Conservation (phyloP, 2,329 filamentous ascomycete species). For the Aureobasidium sp. region DNA sequence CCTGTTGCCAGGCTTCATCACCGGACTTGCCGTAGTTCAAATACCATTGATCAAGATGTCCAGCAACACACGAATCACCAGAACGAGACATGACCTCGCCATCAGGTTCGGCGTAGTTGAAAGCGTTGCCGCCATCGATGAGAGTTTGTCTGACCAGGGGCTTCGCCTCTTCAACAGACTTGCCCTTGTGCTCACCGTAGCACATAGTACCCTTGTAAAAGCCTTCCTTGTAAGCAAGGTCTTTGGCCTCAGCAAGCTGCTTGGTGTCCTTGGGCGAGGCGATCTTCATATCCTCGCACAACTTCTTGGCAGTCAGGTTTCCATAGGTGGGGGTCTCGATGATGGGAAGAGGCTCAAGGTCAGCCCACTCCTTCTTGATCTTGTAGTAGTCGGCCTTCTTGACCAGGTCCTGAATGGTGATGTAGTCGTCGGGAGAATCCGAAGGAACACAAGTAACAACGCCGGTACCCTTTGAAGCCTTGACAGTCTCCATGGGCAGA, state of each 20-base stretch:
- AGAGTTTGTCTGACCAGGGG: conserved; percentile 73
- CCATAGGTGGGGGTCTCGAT: conserved; percentile 85
- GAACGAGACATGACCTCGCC: conserved; percentile 81
- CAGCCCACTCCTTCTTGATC: conserved; percentile 94
- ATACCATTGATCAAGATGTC: conserved; percentile 95
- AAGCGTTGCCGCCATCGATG: conserved; percentile 70
- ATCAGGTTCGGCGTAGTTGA: conserved; percentile 90
- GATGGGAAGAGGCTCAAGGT: conserved; percentile 80
- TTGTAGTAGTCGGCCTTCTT: conserved; percentile 97
- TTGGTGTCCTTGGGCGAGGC: conserved; percentile 91
- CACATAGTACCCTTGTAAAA: conserved; percentile 93
- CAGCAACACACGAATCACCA: conserved; percentile 87
- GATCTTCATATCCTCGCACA: conserved; percentile 93
- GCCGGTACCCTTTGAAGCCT: conserved; percentile 89
- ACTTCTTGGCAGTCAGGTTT: conserved; percentile 70
- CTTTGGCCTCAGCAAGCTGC: conserved; percentile 88
- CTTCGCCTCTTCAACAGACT: conserved; percentile 81
- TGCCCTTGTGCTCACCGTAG: conserved; percentile 78
- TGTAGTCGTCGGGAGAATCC: conserved; percentile 92
- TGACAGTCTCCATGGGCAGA: conserved; percentile 89
- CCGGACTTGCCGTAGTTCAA: conserved; percentile 85
- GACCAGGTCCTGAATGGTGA: conserved; percentile 75
- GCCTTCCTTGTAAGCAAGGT: conserved; percentile 92
- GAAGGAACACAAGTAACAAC: conserved; percentile 95
- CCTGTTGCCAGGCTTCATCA: conserved; percentile 67